A percentile compares a stretch with the other conserved stretches of the same genome.
Conservation (phyloP, 140 eudicot genomes). For the Ambrosia hybrid region DNA sequence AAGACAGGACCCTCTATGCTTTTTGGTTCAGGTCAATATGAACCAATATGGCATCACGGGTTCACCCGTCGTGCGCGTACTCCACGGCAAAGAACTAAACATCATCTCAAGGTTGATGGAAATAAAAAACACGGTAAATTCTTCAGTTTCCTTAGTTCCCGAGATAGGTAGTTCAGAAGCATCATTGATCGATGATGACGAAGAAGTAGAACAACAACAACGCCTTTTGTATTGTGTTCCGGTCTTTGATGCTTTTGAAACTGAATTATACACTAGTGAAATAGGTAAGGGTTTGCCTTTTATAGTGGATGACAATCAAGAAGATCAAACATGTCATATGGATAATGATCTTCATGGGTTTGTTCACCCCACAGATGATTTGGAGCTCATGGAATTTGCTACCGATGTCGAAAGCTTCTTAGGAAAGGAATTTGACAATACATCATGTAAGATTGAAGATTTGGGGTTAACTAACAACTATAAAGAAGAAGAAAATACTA, state of each 20-base stretch:
- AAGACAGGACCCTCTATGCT: slow-evolving; percentile 36
- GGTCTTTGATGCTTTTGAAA: slow-evolving; percentile 61
- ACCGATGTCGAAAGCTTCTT: slow-evolving; percentile 70
- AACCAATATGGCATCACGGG: slow-evolving; percentile 79
- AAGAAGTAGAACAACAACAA: slow-evolving; percentile 41
- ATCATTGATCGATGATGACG: slow-evolving; percentile 34
- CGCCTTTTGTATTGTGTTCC: slow-evolving; percentile 63
- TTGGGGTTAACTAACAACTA: slow-evolving; percentile 33
- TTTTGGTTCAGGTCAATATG: slow-evolving; percentile 8
- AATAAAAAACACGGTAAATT: slow-evolving; percentile 21
- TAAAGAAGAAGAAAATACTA: slow-evolving; percentile 21
- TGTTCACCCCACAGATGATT: slow-evolving; percentile 45
- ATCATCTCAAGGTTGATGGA: slow-evolving; percentile 29
- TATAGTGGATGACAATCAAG: slow-evolving; percentile 16
- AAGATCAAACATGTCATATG: slow-evolving; percentile 2
- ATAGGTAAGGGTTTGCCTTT: slow-evolving; percentile 14
- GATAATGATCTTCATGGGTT: slow-evolving; percentile 46
- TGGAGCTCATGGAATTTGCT: slow-evolving; percentile 66
- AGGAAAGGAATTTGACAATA: slow-evolving; percentile 55
- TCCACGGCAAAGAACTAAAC: slow-evolving; percentile 35
- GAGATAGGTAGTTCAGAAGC: slow-evolving; percentile 57
- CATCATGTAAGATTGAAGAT: slow-evolving; percentile 48
- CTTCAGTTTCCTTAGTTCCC: slow-evolving; percentile 54
- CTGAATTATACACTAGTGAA: slow-evolving; percentile 38
- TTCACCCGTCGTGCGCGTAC: slow-evolving; percentile 76